A percentile compares a stretch with the other conserved stretches of the same genome.
These are phyloP conservation scores for Dothideomycetes sp. DNA, from an alignment of 2,329 filamentous ascomycete species.

Conservation along the genomic window DNA sequence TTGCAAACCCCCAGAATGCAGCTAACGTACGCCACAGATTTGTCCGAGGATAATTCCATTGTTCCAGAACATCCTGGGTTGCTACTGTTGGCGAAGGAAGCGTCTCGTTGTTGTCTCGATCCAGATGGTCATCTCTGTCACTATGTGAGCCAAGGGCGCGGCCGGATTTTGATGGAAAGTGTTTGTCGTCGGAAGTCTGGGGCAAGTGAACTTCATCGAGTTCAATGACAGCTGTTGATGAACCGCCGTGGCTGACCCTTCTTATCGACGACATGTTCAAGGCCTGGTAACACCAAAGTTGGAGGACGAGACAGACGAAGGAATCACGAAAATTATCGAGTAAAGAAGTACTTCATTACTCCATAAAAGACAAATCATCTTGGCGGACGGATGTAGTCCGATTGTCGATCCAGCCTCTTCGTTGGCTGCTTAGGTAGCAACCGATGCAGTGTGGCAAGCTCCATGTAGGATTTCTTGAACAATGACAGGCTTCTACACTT, in stretches of 20 bases:
- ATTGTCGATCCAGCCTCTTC: no score
- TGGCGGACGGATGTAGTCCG: no score
- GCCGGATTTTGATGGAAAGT: slow-evolving; percentile 17
- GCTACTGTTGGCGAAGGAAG: slow-evolving; percentile 40
- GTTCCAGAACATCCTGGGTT: slow-evolving; percentile 35
- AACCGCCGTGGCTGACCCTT: slow-evolving; percentile 14
- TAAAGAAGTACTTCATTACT: not conserved
- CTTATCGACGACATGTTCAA: slow-evolving; percentile 3
- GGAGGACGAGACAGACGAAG: no score
- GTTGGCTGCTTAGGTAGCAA: no score
- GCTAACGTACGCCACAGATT: slow-evolving; percentile 52
- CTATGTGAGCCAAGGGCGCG: slow-evolving; percentile 18
- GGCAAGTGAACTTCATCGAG: slow-evolving; percentile 18
- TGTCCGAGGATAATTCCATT: slow-evolving; percentile 54
- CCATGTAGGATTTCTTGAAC: no score
- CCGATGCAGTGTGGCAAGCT: no score
- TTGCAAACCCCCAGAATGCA: slow-evolving; percentile 52
- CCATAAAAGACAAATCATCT: no score
- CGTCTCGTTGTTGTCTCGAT: slow-evolving; percentile 26
- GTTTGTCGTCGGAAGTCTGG: slow-evolving; percentile 15
- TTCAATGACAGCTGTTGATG: slow-evolving; percentile 23
- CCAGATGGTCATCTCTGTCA: slow-evolving; percentile 14
- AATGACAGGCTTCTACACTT: no score
- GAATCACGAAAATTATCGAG: not conserved
- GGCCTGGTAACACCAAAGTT: no score